A percentile compares a stretch with the other conserved stretches of the same genome.
Evolutionary conservation across 106 monocot genomes (phyloP).

Genomic region (Apostasia shenzhenica): DNA sequence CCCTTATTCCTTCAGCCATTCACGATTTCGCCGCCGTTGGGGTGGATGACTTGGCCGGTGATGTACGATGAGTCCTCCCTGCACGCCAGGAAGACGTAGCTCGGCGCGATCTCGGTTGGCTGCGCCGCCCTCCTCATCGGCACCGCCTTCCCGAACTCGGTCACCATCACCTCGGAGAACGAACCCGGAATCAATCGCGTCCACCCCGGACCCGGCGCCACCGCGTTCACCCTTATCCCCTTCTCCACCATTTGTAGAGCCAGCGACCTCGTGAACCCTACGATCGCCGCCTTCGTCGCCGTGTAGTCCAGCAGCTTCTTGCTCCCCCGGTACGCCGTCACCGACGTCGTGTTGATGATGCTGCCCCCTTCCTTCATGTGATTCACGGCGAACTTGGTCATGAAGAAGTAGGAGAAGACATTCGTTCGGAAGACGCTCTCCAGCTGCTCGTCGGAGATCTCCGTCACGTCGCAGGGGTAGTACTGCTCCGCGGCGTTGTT

Average conservation of each 20-base stretch:
- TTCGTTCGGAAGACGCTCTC: slow-evolving; percentile 60
- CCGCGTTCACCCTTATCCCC: slow-evolving; percentile 65
- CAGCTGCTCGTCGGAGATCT: slow-evolving; percentile 45
- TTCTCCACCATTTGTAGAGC: slow-evolving; percentile 36
- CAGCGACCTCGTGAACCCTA: slow-evolving; percentile 51
- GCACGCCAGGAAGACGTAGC: slow-evolving; percentile 50
- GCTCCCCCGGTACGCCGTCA: slow-evolving; percentile 70
- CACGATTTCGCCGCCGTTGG: slow-evolving; percentile 24
- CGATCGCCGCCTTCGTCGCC: slow-evolving; percentile 69
- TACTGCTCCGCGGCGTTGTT: slow-evolving; percentile 72
- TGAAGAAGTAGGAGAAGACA: slow-evolving; percentile 55
- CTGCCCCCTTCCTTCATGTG: slow-evolving; percentile 45
- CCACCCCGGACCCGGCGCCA: slow-evolving; percentile 69
- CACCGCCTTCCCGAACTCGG: slow-evolving; percentile 37
- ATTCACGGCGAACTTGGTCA: slow-evolving; percentile 48
- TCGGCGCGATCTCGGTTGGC: slow-evolving; percentile 54
- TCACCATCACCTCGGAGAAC: slow-evolving; percentile 37
- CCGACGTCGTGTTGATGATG: slow-evolving; percentile 60
- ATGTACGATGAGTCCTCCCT: slow-evolving; percentile 35
- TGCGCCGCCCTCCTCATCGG: slow-evolving; percentile 61
- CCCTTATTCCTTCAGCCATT: slow-evolving; percentile 7
- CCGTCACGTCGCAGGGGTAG: slow-evolving; percentile 14
- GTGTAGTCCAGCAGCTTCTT: slow-evolving; percentile 52
- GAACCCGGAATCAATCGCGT: slow-evolving; percentile 57
- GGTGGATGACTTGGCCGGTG: slow-evolving; percentile 58